Conservation (phyloP, 1,284 basidiomycete genomes). For the Trametes pubescens region DNA sequence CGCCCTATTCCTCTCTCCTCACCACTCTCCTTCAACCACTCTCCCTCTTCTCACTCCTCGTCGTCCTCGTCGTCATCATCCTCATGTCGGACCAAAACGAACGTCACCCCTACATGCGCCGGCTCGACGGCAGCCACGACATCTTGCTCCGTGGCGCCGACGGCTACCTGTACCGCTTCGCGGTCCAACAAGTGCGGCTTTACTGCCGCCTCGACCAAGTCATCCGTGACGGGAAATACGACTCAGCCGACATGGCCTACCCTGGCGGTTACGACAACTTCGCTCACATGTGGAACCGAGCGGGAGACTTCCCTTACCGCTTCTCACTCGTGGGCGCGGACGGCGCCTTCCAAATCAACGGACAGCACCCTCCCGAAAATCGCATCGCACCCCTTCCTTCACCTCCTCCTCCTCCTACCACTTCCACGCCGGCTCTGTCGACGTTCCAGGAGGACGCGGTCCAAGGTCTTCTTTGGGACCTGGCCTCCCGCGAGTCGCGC, state of each 20-base stretch:
- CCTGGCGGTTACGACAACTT: slow-evolving; percentile 4
- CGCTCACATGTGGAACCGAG: neutral
- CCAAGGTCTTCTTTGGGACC: neutral
- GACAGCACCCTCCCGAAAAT: neutral
- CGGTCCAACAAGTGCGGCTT: slow-evolving; percentile 3
- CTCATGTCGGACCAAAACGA: neutral
- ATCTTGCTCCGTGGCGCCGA: neutral
- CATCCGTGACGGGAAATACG: neutral
- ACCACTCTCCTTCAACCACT: neutral
- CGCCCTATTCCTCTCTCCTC: neutral
- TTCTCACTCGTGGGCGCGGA: neutral
- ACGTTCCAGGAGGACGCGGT: neutral
- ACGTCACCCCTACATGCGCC: slow-evolving; percentile 2
- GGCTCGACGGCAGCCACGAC: slow-evolving; percentile 1
- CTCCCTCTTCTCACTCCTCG: neutral
- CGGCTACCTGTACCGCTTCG: neutral
- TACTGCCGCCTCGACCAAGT: slow-evolving; percentile 6
- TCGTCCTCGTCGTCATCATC: neutral
- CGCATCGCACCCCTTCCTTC: neutral
- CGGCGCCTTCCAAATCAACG: neutral
- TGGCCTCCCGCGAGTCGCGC: neutral
- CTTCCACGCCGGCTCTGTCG: neutral
- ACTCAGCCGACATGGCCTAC: neutral
- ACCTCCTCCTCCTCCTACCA: too few relatives aligned
- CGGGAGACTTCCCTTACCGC: slow-evolving; percentile 2